Conservation (phyloP, 495 filamentous ascomycete genomes). For the Penicillium antarcticum region DNA sequence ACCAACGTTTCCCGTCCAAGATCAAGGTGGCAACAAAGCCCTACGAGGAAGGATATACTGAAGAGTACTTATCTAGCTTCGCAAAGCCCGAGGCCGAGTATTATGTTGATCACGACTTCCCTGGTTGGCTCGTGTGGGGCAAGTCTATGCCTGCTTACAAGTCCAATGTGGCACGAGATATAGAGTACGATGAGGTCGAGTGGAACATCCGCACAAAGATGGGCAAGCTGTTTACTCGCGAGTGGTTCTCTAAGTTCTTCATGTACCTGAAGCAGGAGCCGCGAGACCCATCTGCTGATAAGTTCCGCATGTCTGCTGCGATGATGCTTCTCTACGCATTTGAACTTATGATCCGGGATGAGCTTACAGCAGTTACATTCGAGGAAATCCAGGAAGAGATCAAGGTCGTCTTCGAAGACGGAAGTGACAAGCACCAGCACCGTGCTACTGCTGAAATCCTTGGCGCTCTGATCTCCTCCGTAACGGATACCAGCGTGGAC, state of each 20-base stretch:
- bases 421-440: constrained; percentile 96
- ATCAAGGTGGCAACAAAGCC: constrained; percentile 66
- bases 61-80: constrained; percentile 74
- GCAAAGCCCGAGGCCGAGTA: constrained; percentile 77
- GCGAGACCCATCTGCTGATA: constrained; percentile 74
- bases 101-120: constrained; percentile 87
- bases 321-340: constrained; percentile 85
- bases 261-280: constrained; percentile 96
- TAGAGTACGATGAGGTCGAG: constrained; percentile 83
- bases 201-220: constrained; percentile 73
- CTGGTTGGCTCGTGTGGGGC: constrained; percentile 96
- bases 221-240: constrained; percentile 69
- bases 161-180: constrained; percentile 62
- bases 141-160: constrained; percentile 76
- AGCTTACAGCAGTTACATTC: constrained; percentile 70
- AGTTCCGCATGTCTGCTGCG: constrained; percentile 83
- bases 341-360: constrained; percentile 72
- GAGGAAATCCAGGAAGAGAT: constrained; percentile 84
- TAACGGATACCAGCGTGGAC: constrained; percentile 65
- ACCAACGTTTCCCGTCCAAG: constrained; percentile 71
- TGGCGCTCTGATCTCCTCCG: constrained; percentile 73
- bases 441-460: constrained; percentile 94
- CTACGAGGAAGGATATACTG: constrained; percentile 73
- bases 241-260: constrained; percentile 88
- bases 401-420: constrained; percentile 75